Evolutionary conservation across 2,329 filamentous ascomycete species (phyloP).

Genomic region (Xylaria sp.): DNA sequence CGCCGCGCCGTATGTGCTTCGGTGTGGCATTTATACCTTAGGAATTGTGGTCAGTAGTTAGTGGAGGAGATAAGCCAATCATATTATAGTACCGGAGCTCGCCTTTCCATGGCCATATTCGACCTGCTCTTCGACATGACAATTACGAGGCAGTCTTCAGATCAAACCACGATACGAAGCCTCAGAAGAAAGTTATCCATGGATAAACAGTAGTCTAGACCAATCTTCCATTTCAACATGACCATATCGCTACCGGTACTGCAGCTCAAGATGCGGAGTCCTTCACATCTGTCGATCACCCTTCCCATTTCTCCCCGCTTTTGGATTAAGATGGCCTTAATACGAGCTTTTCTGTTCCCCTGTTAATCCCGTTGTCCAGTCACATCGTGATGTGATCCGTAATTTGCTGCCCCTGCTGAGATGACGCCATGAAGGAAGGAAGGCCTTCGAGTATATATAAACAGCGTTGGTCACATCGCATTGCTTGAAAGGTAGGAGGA

Average conservation of each 20-base stretch:
- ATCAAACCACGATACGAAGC: neutral
- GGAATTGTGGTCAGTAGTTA: no score
- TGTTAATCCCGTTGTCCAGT: constrained; percentile 7
- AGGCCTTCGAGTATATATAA: neutral
- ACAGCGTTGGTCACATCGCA: neutral
- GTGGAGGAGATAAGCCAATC: no score
- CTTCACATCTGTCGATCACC: constrained; percentile 11
- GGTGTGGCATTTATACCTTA: no score
- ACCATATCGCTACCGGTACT: neutral
- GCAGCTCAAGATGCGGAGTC: neutral
- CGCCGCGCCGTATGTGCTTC: no score
- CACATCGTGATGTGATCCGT: constrained; percentile 6
- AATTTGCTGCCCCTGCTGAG: constrained; percentile 6
- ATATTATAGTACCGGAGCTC: no score
- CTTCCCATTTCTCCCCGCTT: constrained; percentile 19
- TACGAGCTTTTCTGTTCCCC: constrained; percentile 23
- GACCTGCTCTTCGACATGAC: neutral
- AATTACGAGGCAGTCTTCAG: neutral
- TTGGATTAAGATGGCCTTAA: neutral
- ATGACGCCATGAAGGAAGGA: constrained; percentile 14
- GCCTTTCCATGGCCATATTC: no score
- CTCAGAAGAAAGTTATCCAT: neutral
- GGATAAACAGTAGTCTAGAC: neutral
- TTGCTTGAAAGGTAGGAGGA: neutral
- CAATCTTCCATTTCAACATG: neutral